Conservation (phyloP, 1,139 yeast genomes). For the Taiozyma sp. region DNA sequence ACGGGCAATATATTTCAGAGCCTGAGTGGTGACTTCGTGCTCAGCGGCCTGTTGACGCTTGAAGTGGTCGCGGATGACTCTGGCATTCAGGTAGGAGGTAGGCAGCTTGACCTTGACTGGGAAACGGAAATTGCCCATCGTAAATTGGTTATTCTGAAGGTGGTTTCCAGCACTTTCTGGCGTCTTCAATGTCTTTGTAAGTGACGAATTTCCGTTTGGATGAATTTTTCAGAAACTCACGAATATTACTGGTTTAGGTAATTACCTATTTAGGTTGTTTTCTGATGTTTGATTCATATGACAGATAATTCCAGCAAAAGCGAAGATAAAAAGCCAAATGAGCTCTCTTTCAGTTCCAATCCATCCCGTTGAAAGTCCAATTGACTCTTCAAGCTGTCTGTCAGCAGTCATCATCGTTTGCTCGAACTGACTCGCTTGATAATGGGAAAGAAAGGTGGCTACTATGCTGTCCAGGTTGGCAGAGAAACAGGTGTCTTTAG, state of each 20-base stretch:
- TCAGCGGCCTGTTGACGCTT: slow-evolving; percentile 85
- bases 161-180: neutral
- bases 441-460: slow-evolving; percentile 7
- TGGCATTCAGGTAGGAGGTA: slow-evolving; percentile 47
- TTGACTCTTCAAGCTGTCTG: neutral
- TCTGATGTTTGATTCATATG: neutral
- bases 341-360: too few species aligned
- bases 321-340: too few species aligned
- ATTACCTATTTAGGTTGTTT: neutral
- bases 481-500: slow-evolving; percentile 31
- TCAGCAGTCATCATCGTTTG: too few species aligned
- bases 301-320: neutral
- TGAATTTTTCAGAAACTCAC: neutral
- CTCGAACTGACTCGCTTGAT: neutral
- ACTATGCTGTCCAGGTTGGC: slow-evolving; percentile 41
- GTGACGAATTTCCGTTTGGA: neutral
- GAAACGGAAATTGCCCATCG: slow-evolving; percentile 39
- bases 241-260: neutral
- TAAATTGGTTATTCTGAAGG: neutral
- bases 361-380: too few species aligned
- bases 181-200: too few species aligned
- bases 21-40: slow-evolving; percentile 80
- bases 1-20: slow-evolving; percentile 84
- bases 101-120: slow-evolving; percentile 46
- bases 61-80: slow-evolving; percentile 85